Evolutionary conservation across 2,329 filamentous ascomycete species (phyloP).

Genomic region (Penicillium sp.): DNA sequence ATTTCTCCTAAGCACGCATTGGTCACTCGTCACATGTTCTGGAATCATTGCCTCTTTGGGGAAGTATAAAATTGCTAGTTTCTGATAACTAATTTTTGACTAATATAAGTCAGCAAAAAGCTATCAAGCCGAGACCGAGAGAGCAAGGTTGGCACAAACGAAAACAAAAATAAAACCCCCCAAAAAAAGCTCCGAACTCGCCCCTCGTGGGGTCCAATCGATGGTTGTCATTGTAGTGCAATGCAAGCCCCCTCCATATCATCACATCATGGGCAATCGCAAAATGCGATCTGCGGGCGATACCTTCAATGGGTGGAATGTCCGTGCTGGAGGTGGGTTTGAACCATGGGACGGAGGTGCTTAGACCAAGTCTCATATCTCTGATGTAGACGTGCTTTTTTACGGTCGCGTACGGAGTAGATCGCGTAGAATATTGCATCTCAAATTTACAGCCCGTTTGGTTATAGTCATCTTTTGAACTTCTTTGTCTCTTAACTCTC

Average conservation of each 20-base stretch:
- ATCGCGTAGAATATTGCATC: neutral
- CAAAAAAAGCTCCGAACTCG: constrained; percentile 12
- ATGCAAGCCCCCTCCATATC: constrained; percentile 24
- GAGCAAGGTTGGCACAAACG: neutral
- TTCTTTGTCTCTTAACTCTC: neutral
- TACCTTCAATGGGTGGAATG: constrained; percentile 12
- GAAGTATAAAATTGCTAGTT: neutral
- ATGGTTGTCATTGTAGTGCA: neutral
- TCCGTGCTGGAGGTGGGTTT: constrained; percentile 8
- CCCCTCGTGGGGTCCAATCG: constrained; percentile 12
- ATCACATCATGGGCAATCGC: constrained; percentile 16
- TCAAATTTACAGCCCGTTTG: neutral
- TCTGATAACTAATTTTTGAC: neutral
- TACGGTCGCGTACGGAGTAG: constrained; percentile 2
- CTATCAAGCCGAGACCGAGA: neutral
- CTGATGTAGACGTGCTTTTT: neutral
- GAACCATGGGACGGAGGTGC: constrained; percentile 13
- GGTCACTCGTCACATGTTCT: constrained; percentile 17
- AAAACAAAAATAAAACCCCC: neutral
- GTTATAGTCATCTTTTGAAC: neutral
- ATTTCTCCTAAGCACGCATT: constrained; percentile 6
- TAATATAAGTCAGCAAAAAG: constrained; percentile 5
- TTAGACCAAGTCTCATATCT: constrained; percentile 11
- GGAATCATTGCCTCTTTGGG: neutral
- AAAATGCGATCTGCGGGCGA: constrained; percentile 16